Percentiles rank a stretch among this genome's conserved stretches.
phyloP scores from a whole-genome alignment of 176 grass and related monocot genomes.

The Juncus inflexus region DNA sequence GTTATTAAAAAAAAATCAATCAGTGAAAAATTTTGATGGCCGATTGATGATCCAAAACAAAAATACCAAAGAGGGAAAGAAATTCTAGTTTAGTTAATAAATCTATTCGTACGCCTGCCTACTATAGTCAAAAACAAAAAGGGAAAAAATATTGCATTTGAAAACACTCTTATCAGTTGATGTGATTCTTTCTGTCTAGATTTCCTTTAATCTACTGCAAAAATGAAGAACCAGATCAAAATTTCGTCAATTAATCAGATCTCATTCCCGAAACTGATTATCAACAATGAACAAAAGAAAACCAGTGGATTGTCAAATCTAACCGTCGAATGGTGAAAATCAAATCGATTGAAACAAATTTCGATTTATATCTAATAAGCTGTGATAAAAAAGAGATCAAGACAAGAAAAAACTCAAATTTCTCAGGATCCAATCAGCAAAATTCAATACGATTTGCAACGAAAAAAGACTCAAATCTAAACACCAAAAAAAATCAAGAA shows the following conservation, averaged over 20 bases:
- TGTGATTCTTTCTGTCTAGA: too few relatives aligned
- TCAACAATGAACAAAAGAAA: slow-evolving; percentile 2
- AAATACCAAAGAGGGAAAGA: too few relatives aligned
- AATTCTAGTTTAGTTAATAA: too few relatives aligned
- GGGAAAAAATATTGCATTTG: too few relatives aligned
- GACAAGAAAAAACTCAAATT: not conserved
- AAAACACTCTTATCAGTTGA: too few relatives aligned
- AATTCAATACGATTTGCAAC: not conserved
- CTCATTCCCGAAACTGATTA: not conserved
- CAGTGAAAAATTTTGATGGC: too few relatives aligned
- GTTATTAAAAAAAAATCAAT: too few relatives aligned
- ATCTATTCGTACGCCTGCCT: too few relatives aligned
- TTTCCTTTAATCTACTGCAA: not conserved
- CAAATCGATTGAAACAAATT: slow-evolving; percentile 10
- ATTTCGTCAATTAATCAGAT: not conserved
- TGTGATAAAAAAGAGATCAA: not conserved
- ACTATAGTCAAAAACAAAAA: too few relatives aligned
- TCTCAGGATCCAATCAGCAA: not conserved
- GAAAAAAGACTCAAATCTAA: not conserved
- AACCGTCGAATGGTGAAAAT: not conserved
- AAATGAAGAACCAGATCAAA: slow-evolving; percentile 5
- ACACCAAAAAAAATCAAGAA: not conserved
- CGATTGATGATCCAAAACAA: too few relatives aligned
- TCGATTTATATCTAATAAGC: not conserved
- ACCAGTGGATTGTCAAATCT: slow-evolving; percentile 5